These are phyloP conservation scores for Amaranthus hypochondriacus DNA, from an alignment of 148 eudicot genomes.

Conservation along the genomic window DNA sequence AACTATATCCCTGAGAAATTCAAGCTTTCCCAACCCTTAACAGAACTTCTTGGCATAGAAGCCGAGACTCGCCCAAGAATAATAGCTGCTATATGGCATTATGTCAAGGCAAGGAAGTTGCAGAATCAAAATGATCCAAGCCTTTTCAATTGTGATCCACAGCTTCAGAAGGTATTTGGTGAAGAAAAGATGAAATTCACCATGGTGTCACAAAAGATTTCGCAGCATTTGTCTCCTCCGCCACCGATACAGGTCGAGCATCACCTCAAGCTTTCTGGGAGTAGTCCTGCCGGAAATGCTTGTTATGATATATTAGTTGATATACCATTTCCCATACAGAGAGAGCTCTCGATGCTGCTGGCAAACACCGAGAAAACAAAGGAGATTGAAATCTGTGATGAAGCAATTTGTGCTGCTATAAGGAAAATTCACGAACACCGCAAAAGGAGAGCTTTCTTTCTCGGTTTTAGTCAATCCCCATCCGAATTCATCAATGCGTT, in stretches of 20 bases:
- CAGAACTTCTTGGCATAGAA: slow-evolving; percentile 85
- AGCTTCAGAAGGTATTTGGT: slow-evolving; percentile 78
- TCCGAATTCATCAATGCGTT: slow-evolving; percentile 81
- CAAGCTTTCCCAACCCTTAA: slow-evolving; percentile 78
- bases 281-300: slow-evolving; percentile 67
- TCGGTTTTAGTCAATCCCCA: slow-evolving; percentile 92
- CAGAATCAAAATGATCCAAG: slow-evolving; percentile 84
- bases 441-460: slow-evolving; percentile 78
- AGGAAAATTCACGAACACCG: slow-evolving; percentile 91
- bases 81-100: slow-evolving; percentile 87
- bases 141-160: slow-evolving; percentile 73
- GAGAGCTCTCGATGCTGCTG: slow-evolving; percentile 67
- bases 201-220: slow-evolving; percentile 73
- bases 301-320: slow-evolving; percentile 93
- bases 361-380: slow-evolving; percentile 83
- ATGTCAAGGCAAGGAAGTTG: slow-evolving; percentile 87
- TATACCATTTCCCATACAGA: slow-evolving; percentile 86
- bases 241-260: slow-evolving; percentile 88
- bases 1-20: slow-evolving; percentile 79
- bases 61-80: slow-evolving; percentile 92
- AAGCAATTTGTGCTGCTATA: slow-evolving; percentile 75
- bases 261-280: slow-evolving; percentile 77
- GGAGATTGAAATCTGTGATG: slow-evolving; percentile 82
- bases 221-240: slow-evolving; percentile 69
- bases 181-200: slow-evolving; percentile 83